phyloP scores from a whole-genome alignment of 371 early-diverging fungal species.

The Mucor piriformis region DNA sequence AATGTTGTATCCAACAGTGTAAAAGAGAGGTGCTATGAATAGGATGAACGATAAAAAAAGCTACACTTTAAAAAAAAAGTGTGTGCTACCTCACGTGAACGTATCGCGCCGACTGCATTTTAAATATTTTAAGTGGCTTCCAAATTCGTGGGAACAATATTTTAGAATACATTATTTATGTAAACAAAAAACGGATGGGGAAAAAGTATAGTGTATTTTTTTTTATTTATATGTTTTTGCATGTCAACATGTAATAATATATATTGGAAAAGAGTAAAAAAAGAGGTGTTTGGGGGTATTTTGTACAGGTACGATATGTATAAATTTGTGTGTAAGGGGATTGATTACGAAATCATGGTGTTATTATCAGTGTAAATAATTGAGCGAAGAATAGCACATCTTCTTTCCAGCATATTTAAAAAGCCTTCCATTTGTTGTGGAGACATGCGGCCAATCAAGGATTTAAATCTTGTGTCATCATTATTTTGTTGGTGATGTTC shows the following conservation, averaged over 20 bases:
- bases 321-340: conserved; percentile 1
- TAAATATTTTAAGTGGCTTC: background rate
- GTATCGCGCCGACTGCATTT: too few relatives aligned
- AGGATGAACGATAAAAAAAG: too few relatives aligned
- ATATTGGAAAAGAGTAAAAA: background rate
- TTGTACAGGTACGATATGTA: conserved; percentile 2
- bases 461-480: conserved; percentile 26
- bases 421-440: conserved; percentile 28
- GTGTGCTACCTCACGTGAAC: too few relatives aligned
- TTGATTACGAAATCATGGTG: conserved; percentile 1
- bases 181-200: background rate
- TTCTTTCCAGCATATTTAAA: conserved; percentile 27
- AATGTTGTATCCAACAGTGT: too few relatives aligned
- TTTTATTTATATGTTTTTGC: background rate
- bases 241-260: conserved; percentile 6
- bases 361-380: conserved; percentile 18
- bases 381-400: conserved; percentile 32
- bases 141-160: background rate
- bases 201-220: background rate
- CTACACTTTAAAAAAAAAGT: too few relatives aligned
- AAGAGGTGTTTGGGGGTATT: background rate
- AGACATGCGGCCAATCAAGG: conserved; percentile 27
- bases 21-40: too few relatives aligned
- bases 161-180: conserved; percentile 2
- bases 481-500: conserved; percentile 2